Percentiles rank a stretch among this genome's conserved stretches.
These are phyloP conservation scores for Xylaria digitata DNA, from an alignment of 2,329 filamentous ascomycete species.

Conservation along the genomic window DNA sequence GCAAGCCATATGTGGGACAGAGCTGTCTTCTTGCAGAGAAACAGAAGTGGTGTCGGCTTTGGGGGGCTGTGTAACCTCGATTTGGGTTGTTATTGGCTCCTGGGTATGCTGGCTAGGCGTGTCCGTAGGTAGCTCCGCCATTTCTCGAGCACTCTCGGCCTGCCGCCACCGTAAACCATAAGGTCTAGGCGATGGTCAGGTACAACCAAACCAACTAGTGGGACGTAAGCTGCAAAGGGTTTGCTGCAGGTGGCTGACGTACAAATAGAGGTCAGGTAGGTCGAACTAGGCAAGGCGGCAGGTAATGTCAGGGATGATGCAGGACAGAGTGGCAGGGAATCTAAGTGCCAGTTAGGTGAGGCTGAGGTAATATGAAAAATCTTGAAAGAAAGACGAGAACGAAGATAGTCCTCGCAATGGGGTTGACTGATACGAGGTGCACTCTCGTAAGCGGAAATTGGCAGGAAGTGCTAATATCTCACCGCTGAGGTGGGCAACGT, in stretches of 20 bases:
- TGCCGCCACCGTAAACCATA: neutral
- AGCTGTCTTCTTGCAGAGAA: neutral
- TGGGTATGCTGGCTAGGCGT: slow-evolving; percentile 9
- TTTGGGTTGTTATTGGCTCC: slow-evolving; percentile 18
- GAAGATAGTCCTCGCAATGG: neutral
- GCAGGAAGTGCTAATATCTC: slow-evolving; percentile 1
- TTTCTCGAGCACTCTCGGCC: slow-evolving; percentile 14
- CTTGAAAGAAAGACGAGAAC: neutral
- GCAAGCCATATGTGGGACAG: slow-evolving; percentile 1
- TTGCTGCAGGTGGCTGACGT: slow-evolving; percentile 1
- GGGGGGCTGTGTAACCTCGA: slow-evolving; percentile 23
- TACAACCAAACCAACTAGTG: slow-evolving; percentile 2
- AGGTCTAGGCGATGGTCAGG: neutral
- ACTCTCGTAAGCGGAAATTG: slow-evolving; percentile 3
- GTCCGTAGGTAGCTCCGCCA: slow-evolving; percentile 27
- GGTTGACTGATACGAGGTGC: neutral
- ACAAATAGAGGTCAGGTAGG: neutral
- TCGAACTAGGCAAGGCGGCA: slow-evolving; percentile 2
- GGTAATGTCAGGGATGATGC: slow-evolving; percentile 16
- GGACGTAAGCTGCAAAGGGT: neutral
- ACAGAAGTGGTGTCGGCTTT: neutral
- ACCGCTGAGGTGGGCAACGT: slow-evolving; percentile 1
- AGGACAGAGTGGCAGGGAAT: neutral
- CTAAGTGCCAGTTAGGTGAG: slow-evolving; percentile 13
- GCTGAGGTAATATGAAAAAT: slow-evolving; percentile 22